Conservation (phyloP, 2,329 filamentous ascomycete species). For the Epichloe coenophiala region DNA sequence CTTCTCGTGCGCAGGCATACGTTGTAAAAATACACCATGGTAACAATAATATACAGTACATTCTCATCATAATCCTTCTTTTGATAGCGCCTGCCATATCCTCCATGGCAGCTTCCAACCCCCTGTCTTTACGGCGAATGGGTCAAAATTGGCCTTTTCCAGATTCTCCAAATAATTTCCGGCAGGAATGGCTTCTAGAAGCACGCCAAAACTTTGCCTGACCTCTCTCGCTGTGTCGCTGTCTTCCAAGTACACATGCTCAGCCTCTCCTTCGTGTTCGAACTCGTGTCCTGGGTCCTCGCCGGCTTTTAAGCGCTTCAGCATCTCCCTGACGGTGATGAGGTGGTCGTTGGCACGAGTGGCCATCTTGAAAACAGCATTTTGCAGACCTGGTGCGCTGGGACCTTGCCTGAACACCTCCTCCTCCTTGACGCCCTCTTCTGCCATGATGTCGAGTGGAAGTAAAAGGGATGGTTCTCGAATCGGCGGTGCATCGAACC, state of each 20-base stretch:
- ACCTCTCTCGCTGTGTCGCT: constrained; percentile 28
- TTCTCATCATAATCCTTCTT: constrained; percentile 28
- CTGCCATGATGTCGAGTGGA: constrained; percentile 81
- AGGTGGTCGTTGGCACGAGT: constrained; percentile 92
- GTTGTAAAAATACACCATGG: neutral
- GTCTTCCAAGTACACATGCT: constrained; percentile 35
- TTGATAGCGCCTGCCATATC: constrained; percentile 40
- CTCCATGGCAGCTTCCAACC: constrained; percentile 81
- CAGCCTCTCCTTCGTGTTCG: constrained; percentile 71
- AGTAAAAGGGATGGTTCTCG: constrained; percentile 52
- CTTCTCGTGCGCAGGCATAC: neutral
- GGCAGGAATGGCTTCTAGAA: constrained; percentile 69
- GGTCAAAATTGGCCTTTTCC: constrained; percentile 73
- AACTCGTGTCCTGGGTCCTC: constrained; percentile 72
- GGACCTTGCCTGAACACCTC: constrained; percentile 74
- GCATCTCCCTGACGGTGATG: constrained; percentile 85
- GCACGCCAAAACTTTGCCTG: constrained; percentile 58
- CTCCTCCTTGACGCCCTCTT: constrained; percentile 70
- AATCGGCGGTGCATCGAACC: constrained; percentile 22
- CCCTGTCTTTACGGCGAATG: constrained; percentile 49
- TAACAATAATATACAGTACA: neutral
- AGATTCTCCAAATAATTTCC: constrained; percentile 65
- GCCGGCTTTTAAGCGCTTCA: constrained; percentile 64
- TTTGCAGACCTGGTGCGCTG: constrained; percentile 65
- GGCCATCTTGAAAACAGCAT: constrained; percentile 84